These are phyloP conservation scores for Lactarius evosmus DNA, from an alignment of 768 basidiomycete genomes.

Conservation along the genomic window DNA sequence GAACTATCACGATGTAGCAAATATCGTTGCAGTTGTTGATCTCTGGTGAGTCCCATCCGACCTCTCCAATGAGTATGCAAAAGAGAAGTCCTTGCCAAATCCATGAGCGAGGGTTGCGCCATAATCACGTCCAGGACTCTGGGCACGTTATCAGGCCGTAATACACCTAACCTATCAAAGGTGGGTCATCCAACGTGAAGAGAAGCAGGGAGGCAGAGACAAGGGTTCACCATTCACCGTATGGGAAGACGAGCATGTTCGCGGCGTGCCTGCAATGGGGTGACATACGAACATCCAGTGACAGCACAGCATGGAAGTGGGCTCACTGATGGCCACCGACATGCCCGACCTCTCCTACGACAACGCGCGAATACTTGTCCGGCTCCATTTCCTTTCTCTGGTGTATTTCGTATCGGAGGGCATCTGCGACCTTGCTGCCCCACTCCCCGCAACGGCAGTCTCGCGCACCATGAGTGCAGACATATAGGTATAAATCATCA, in stretches of 20 bases:
- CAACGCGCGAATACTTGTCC: constrained; percentile 35
- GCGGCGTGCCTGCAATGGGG: constrained; percentile 53
- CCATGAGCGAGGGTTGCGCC: constrained; percentile 32
- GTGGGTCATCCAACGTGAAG: not conserved
- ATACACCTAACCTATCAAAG: constrained; percentile 54
- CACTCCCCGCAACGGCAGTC: constrained; percentile 77
- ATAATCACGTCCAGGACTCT: constrained; percentile 48
- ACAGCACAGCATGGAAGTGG: constrained; percentile 2
- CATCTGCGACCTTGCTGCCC: constrained; percentile 54
- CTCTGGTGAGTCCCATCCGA: constrained; percentile 61
- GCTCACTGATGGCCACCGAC: constrained; percentile 83
- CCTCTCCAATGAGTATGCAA: constrained; percentile 62
- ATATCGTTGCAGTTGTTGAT: constrained; percentile 46
- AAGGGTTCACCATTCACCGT: constrained; percentile 63
- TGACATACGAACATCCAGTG: constrained; percentile 1
- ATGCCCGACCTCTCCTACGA: constrained; percentile 67
- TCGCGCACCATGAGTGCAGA: constrained; percentile 76
- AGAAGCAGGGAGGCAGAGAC: not conserved
- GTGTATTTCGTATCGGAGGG: constrained; percentile 52
- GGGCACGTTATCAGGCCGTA: constrained; percentile 57
- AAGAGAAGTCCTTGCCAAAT: constrained; percentile 36
- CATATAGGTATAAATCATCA: constrained; percentile 48
- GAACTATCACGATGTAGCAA: not conserved
- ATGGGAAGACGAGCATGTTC: constrained; percentile 64
- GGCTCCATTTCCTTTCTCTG: constrained; percentile 30